These are phyloP conservation scores for Trypanosoma brucei DNA, from an alignment of 208 protist genomes.

Conservation along the genomic window DNA sequence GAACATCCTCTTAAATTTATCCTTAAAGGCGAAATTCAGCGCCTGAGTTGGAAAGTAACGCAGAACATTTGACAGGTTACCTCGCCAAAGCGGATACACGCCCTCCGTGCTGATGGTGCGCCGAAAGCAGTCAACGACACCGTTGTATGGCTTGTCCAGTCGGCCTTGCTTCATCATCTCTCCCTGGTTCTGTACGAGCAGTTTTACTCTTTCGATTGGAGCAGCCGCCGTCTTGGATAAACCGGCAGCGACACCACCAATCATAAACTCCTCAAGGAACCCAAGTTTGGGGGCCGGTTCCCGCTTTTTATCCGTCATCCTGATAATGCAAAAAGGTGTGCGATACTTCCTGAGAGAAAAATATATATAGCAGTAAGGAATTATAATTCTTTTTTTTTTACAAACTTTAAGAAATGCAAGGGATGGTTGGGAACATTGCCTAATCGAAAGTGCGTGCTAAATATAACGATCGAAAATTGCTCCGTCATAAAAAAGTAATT, in stretches of 20 bases:
- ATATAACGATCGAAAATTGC: too few relatives aligned
- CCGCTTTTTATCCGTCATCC: slow-evolving; percentile 16
- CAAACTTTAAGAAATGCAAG: too few relatives aligned
- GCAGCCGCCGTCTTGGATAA: slow-evolving; percentile 92
- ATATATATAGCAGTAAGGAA: slow-evolving; percentile 3
- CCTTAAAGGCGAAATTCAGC: slow-evolving; percentile 98
- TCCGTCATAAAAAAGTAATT: too few relatives aligned
- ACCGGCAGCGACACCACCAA: slow-evolving; percentile 71
- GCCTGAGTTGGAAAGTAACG: slow-evolving; percentile 98
- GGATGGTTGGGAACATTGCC: too few relatives aligned
- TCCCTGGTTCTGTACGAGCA: slow-evolving; percentile 93
- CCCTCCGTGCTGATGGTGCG: slow-evolving; percentile 93
- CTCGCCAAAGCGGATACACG: slow-evolving; percentile 94
- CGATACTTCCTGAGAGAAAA: slow-evolving; percentile 14
- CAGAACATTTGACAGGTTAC: slow-evolving; percentile 96
- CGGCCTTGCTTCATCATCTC: slow-evolving; percentile 79
- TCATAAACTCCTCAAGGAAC: slow-evolving; percentile 80
- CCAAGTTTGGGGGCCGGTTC: slow-evolving; percentile 40
- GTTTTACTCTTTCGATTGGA: slow-evolving; percentile 95
- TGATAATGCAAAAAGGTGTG: slow-evolving; percentile 7
- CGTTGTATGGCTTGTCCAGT: slow-evolving; percentile 87
- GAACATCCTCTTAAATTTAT: slow-evolving; percentile 94
- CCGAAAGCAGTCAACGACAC: slow-evolving; percentile 93
- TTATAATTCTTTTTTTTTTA: background rate
- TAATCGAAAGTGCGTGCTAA: too few relatives aligned